Percentiles rank a stretch among this genome's conserved stretches.
Conservation (phyloP, 805 yeast species). For the Debaryomyces maramus region DNA sequence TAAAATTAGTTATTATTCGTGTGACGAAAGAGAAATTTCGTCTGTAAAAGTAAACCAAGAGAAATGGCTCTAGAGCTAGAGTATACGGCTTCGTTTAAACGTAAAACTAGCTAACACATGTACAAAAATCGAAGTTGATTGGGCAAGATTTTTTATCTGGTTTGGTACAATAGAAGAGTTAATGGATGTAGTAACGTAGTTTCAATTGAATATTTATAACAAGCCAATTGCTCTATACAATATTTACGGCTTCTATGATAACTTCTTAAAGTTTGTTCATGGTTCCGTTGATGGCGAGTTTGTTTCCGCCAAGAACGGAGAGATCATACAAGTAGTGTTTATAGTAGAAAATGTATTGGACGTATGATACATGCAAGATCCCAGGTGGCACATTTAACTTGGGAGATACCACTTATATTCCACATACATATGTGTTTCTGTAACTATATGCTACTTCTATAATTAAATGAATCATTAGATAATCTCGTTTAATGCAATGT, state of each 20-base stretch:
- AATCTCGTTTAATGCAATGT: too few species aligned
- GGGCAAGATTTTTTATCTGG: too few species aligned
- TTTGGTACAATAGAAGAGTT: slow-evolving; percentile 88
- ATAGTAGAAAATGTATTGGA: slow-evolving; percentile 68
- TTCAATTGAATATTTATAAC: slow-evolving; percentile 80
- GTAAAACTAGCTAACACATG: too few species aligned
- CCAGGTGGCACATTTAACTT: slow-evolving; percentile 76
- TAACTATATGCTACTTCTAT: not conserved
- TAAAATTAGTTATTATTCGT: too few species aligned
- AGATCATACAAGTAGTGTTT: slow-evolving; percentile 66
- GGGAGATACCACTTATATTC: slow-evolving; percentile 57
- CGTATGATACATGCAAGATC: slow-evolving; percentile 53
- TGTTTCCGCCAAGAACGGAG: slow-evolving; percentile 63
- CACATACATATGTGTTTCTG: too few species aligned
- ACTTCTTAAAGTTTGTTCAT: slow-evolving; percentile 58
- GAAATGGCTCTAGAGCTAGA: too few species aligned
- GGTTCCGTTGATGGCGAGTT: slow-evolving; percentile 65
- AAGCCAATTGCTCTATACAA: slow-evolving; percentile 80
- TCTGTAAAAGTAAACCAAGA: too few species aligned
- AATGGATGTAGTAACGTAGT: slow-evolving; percentile 89
- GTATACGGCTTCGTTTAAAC: too few species aligned
- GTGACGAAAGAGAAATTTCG: too few species aligned
- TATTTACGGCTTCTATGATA: slow-evolving; percentile 77
- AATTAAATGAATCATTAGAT: too few species aligned
- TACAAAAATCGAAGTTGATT: too few species aligned